phyloP scores from a whole-genome alignment of 352 stramenopile species.

The Thraustochytrium striatum region DNA sequence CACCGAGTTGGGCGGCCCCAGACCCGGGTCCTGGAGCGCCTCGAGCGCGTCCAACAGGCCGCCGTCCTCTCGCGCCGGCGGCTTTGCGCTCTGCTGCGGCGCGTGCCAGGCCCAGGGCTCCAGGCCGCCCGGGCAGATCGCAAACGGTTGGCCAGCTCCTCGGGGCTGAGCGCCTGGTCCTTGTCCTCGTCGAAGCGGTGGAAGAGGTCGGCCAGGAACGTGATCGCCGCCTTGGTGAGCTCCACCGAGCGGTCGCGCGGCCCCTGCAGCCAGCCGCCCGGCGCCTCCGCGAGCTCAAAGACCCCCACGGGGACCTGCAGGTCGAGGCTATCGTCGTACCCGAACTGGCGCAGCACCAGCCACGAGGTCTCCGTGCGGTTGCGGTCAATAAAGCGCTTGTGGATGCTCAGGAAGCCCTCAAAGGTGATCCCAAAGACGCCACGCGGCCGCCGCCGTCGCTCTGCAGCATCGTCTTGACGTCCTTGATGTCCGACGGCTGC shows the following conservation, averaged over 20 bases:
- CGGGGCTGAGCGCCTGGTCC: constrained; percentile 65
- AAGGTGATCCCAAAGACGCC: constrained; percentile 66
- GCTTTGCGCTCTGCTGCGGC: too few species aligned
- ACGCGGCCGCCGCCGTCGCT: constrained; percentile 7
- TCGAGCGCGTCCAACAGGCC: too few species aligned
- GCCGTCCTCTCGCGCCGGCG: too few species aligned
- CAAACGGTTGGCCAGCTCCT: constrained; percentile 72
- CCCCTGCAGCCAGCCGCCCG: constrained; percentile 54
- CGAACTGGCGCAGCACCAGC: constrained; percentile 58
- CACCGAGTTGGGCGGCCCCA: background rate
- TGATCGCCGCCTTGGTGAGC: constrained; percentile 63
- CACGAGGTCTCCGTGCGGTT: constrained; percentile 78
- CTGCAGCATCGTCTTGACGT: constrained; percentile 56
- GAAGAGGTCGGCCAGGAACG: constrained; percentile 70
- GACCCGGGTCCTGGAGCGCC: too few species aligned
- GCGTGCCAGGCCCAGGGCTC: too few species aligned
- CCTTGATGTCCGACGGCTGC: constrained; percentile 72
- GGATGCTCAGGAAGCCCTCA: constrained; percentile 73
- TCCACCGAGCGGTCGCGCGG: constrained; percentile 66
- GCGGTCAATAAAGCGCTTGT: constrained; percentile 78
- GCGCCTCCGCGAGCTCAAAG: constrained; percentile 67
- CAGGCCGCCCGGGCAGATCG: too few species aligned
- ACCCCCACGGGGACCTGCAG: background rate
- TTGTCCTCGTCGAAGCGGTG: constrained; percentile 75
- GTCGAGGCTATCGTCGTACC: constrained; percentile 42